These are phyloP conservation scores for Gymnopilus dilepis DNA, from an alignment of 768 basidiomycete species.

Conservation along the genomic window DNA sequence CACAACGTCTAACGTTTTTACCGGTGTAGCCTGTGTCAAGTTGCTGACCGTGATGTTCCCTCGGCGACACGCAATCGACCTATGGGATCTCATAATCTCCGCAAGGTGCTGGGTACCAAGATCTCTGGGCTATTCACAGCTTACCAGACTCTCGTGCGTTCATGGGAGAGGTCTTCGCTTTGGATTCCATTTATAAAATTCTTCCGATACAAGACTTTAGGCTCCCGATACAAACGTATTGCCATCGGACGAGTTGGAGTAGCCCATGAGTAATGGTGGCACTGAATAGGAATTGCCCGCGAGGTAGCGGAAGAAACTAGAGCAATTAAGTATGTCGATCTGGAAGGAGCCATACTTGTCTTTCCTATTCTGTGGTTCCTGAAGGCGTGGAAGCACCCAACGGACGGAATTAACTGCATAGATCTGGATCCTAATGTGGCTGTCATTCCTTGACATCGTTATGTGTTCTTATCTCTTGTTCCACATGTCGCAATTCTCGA, in stretches of 20 bases:
- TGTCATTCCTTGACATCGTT: slow-evolving; percentile 19
- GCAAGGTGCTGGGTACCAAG: not conserved
- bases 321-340: slow-evolving; percentile 15
- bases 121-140: not conserved
- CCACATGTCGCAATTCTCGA: slow-evolving; percentile 29
- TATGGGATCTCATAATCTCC: slow-evolving; percentile 3
- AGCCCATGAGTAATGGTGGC: slow-evolving; percentile 14
- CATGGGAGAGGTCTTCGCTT: not conserved
- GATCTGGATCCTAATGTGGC: slow-evolving; percentile 22
- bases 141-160: not conserved
- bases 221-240: slow-evolving; percentile 2
- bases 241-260: not conserved
- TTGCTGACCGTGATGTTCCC: not conserved
- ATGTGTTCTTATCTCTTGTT: slow-evolving; percentile 30
- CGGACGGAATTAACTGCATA: slow-evolving; percentile 8
- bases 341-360: slow-evolving; percentile 14
- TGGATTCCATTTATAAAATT: not conserved
- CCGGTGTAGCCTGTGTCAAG: slow-evolving; percentile 1
- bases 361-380: slow-evolving; percentile 21
- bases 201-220: slow-evolving; percentile 8
- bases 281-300: slow-evolving; percentile 17
- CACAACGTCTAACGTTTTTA: not conserved
- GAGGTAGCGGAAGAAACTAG: slow-evolving; percentile 21
- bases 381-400: slow-evolving; percentile 25
- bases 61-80: not conserved